These are phyloP conservation scores for Acanthamoeba lugdunensis DNA, from an alignment of 208 protist species.

Conservation along the genomic window DNA sequence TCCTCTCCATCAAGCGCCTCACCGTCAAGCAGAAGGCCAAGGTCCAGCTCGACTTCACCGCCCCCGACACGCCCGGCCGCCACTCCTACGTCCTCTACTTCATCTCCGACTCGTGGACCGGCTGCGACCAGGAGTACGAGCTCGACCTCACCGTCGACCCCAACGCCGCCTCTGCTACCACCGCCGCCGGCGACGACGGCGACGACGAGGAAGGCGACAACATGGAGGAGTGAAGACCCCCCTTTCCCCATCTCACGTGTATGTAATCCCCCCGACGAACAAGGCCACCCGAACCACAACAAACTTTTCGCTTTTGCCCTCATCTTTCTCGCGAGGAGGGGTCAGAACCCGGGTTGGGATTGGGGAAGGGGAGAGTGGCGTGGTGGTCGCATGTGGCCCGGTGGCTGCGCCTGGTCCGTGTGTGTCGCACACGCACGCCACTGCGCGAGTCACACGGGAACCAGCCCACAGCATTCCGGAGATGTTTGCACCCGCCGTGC, in stretches of 20 bases:
- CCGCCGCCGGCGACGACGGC: neutral
- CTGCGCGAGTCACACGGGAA: neutral
- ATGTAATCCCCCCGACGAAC: neutral
- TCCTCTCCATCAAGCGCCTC: slow-evolving; percentile 89
- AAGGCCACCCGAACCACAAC: too few species aligned
- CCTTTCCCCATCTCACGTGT: neutral
- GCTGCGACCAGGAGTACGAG: slow-evolving; percentile 91
- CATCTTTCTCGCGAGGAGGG: too few species aligned
- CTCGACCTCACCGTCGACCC: slow-evolving; percentile 44
- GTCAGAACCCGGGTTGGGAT: too few species aligned
- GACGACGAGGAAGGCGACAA: neutral
- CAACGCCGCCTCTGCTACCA: neutral
- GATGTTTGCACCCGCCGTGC: neutral
- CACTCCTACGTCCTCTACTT: slow-evolving; percentile 88
- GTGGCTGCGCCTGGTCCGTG: neutral
- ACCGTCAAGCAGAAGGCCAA: slow-evolving; percentile 83
- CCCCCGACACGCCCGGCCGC: slow-evolving; percentile 84
- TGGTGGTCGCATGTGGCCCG: too few species aligned
- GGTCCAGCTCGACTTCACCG: slow-evolving; percentile 89
- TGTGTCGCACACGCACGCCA: neutral
- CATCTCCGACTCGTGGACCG: slow-evolving; percentile 93
- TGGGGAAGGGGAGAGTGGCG: too few species aligned
- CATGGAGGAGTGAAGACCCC: neutral
- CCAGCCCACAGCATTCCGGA: neutral
- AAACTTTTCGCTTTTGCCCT: too few species aligned